Evolutionary conservation across 1,139 yeast genomes (phyloP).

Genomic region (Pichia kudriavzevii): DNA sequence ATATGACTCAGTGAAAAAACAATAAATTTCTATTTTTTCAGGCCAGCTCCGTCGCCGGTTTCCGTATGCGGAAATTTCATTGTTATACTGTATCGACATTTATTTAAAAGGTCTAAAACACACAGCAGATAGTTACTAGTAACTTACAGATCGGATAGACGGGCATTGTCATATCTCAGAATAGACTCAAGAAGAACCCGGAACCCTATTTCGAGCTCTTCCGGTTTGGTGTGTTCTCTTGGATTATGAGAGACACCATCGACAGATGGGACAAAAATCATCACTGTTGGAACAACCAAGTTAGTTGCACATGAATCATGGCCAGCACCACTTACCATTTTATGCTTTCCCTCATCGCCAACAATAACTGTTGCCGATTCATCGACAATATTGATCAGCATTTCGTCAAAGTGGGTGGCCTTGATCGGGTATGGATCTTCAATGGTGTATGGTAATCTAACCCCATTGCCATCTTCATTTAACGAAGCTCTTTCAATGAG

Average conservation of each 20-base stretch:
- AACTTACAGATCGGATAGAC: slow-evolving; percentile 17
- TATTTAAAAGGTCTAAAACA: too few species aligned
- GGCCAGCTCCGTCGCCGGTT: too few species aligned
- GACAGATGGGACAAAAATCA: slow-evolving; percentile 66
- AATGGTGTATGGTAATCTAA: slow-evolving; percentile 36
- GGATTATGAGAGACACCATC: slow-evolving; percentile 70
- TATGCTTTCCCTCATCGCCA: slow-evolving; percentile 36
- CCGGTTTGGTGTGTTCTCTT: slow-evolving; percentile 56
- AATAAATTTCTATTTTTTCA: too few species aligned
- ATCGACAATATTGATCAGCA: slow-evolving; percentile 43
- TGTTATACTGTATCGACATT: too few species aligned
- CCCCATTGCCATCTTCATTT: slow-evolving; percentile 30
- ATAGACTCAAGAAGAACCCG: slow-evolving; percentile 52
- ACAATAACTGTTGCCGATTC: slow-evolving; percentile 44
- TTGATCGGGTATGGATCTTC: slow-evolving; percentile 47
- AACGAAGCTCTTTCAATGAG: slow-evolving; percentile 32
- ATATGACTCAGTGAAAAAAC: too few species aligned
- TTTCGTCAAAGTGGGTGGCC: slow-evolving; percentile 50
- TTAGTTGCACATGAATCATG: slow-evolving; percentile 63
- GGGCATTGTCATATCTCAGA: slow-evolving; percentile 41
- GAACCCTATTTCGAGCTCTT: slow-evolving; percentile 54
- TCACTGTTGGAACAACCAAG: slow-evolving; percentile 54
- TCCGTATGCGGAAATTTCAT: too few species aligned
- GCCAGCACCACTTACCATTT: slow-evolving; percentile 63
- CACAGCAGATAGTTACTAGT: too few species aligned